A percentile compares a stretch with the other conserved stretches of the same genome.
phyloP scores from a whole-genome alignment of 2,329 filamentous ascomycete genomes.

The Trichophyton benhamiae region DNA sequence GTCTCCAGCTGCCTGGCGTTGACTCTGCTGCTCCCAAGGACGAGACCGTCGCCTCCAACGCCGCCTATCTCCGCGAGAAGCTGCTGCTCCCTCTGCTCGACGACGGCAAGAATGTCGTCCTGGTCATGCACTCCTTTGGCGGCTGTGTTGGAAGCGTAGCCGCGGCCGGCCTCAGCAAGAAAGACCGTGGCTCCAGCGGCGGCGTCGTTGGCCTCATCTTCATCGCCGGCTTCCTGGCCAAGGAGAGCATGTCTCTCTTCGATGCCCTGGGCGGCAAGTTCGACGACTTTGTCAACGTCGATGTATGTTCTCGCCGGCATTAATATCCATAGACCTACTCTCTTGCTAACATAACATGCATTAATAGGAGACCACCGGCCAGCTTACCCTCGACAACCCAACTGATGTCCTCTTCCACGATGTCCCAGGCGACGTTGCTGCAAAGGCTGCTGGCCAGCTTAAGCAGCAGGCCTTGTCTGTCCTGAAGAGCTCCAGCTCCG shows the following conservation, averaged over 20 bases:
- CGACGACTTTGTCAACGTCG: not conserved
- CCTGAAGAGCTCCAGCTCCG: not conserved
- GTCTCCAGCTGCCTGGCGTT: constrained; percentile 11
- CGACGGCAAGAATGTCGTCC: constrained; percentile 24
- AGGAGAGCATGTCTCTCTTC: not conserved
- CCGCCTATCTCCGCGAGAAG: constrained; percentile 17
- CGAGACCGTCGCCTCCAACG: constrained; percentile 19
- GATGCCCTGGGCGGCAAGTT: constrained; percentile 2
- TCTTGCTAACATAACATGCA: not conserved
- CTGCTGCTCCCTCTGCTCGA: constrained; percentile 21
- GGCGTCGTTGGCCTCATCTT: constrained; percentile 9
- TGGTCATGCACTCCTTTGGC: constrained; percentile 28
- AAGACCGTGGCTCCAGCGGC: constrained; percentile 5
- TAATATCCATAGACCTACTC: not conserved
- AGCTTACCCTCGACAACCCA: not conserved
- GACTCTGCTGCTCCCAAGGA: constrained; percentile 7
- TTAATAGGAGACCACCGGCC: constrained; percentile 7
- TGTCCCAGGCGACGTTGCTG: not conserved
- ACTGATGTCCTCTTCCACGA: constrained; percentile 9
- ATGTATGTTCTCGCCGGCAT: not conserved
- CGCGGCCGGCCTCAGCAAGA: constrained; percentile 17
- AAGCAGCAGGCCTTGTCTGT: not conserved
- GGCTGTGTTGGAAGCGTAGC: constrained; percentile 22
- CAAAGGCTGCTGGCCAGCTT: constrained; percentile 1
- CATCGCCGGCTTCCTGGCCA: constrained; percentile 6